A percentile compares a stretch with the other conserved stretches of the same genome.
These are phyloP conservation scores for Pythium phragmitis DNA, from an alignment of 352 stramenopile genomes.

Conservation along the genomic window DNA sequence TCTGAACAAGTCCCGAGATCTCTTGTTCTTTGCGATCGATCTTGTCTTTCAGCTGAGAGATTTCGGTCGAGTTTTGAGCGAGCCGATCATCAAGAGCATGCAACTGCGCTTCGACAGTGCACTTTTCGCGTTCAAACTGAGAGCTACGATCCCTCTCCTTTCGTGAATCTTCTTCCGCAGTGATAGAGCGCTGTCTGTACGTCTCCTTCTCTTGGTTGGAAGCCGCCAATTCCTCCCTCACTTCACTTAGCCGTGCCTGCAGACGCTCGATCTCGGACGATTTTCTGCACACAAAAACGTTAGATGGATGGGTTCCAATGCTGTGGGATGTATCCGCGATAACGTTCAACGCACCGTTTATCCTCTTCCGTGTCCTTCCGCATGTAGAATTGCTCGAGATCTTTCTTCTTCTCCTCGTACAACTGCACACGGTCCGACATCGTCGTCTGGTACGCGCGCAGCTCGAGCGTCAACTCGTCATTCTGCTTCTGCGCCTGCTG, in stretches of 20 bases:
- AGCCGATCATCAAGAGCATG: slow-evolving; percentile 53
- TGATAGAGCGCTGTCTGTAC: slow-evolving; percentile 40
- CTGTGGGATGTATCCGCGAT: neutral
- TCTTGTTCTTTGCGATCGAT: slow-evolving; percentile 71
- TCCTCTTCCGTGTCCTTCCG: slow-evolving; percentile 56
- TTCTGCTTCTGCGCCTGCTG: slow-evolving; percentile 53
- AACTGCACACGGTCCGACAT: slow-evolving; percentile 48
- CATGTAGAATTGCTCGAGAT: slow-evolving; percentile 61
- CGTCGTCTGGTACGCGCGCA: slow-evolving; percentile 50
- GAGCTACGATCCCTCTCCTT: slow-evolving; percentile 51
- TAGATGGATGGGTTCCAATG: neutral
- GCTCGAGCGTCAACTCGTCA: slow-evolving; percentile 53
- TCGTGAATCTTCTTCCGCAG: slow-evolving; percentile 48
- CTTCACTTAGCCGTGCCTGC: slow-evolving; percentile 46
- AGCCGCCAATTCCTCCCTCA: slow-evolving; percentile 48
- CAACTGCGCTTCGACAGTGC: slow-evolving; percentile 56
- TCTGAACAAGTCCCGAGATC: slow-evolving; percentile 60
- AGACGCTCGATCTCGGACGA: slow-evolving; percentile 51
- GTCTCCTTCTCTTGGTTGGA: slow-evolving; percentile 50
- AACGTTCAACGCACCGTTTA: slow-evolving; percentile 28
- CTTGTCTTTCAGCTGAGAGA: slow-evolving; percentile 54
- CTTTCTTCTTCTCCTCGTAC: slow-evolving; percentile 69
- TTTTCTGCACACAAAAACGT: slow-evolving; percentile 29
- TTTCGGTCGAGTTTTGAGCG: slow-evolving; percentile 32
- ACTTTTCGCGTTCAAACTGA: slow-evolving; percentile 62